phyloP scores from a whole-genome alignment of 2,329 filamentous ascomycete species.

The Helotiales sp. region DNA sequence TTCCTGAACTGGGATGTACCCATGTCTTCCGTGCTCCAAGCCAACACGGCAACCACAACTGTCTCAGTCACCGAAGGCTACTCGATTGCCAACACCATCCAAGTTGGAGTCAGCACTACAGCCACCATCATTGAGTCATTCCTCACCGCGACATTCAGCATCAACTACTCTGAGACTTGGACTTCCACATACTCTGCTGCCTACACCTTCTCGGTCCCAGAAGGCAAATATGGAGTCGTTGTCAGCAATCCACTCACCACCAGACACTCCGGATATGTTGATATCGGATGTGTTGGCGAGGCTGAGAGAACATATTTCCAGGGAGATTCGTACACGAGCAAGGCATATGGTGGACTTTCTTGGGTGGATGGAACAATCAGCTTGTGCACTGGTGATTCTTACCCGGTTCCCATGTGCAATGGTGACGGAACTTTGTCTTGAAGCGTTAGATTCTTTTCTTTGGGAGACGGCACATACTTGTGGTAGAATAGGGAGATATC shows the following conservation, averaged over 20 bases:
- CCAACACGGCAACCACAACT: slow-evolving; percentile 30
- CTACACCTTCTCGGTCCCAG: slow-evolving; percentile 37
- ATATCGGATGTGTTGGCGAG: slow-evolving; percentile 37
- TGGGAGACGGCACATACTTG: not conserved
- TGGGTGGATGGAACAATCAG: slow-evolving; percentile 43
- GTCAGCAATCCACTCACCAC: slow-evolving; percentile 40
- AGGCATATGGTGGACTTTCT: slow-evolving; percentile 34
- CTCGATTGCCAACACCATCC: slow-evolving; percentile 36
- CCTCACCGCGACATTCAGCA: slow-evolving; percentile 27
- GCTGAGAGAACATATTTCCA: slow-evolving; percentile 32
- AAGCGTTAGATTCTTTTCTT: not conserved
- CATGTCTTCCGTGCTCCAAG: slow-evolving; percentile 39
- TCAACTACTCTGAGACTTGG: slow-evolving; percentile 37
- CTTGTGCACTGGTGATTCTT: slow-evolving; percentile 38
- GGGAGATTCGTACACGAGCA: slow-evolving; percentile 38
- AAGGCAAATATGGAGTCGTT: slow-evolving; percentile 40
- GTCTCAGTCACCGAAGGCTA: slow-evolving; percentile 38
- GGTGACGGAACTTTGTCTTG: slow-evolving; percentile 33
- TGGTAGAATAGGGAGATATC: not conserved
- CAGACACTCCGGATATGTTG: slow-evolving; percentile 37
- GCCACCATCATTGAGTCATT: slow-evolving; percentile 32
- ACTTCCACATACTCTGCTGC: slow-evolving; percentile 34
- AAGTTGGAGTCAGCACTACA: slow-evolving; percentile 24
- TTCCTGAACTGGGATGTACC: slow-evolving; percentile 43
- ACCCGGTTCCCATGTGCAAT: slow-evolving; percentile 40